Evolutionary conservation across 257 asterid species (phyloP).

Genomic region (Solanum ossicruentum): DNA sequence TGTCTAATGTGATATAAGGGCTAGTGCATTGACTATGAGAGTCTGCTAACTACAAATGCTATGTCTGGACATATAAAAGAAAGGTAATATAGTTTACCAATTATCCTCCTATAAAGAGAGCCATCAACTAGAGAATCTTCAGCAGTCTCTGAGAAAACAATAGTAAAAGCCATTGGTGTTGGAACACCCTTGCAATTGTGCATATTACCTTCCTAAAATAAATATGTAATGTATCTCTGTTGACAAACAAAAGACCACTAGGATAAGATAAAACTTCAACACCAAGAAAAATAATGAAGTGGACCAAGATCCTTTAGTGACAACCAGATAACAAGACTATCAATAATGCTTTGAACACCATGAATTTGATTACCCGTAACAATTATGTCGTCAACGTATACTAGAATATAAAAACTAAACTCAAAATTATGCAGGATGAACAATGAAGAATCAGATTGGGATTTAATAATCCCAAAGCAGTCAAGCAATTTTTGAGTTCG

Average conservation of each 20-base stretch:
- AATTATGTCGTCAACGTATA: no score
- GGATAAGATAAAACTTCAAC: neutral
- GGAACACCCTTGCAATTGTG: neutral
- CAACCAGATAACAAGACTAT: neutral
- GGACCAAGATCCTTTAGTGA: neutral
- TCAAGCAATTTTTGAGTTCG: neutral
- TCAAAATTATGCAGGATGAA: neutral
- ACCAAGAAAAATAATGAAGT: neutral
- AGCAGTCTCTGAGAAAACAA: neutral
- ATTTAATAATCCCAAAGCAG: neutral
- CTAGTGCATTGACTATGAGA: neutral
- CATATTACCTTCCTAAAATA: neutral
- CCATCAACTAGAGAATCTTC: neutral
- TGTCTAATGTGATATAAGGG: neutral
- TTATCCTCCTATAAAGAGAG: neutral
- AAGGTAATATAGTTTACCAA: neutral
- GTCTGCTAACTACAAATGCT: neutral
- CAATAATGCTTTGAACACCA: neutral
- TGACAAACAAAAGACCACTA: neutral
- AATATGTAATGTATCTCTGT: neutral
- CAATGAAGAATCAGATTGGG: neutral
- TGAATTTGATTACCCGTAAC: neutral
- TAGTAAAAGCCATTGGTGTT: neutral
- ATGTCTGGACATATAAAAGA: neutral
- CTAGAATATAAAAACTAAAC: no score